Evolutionary conservation across 306 rosid genomes (phyloP), one percentile per base, ranked within the genome.

Genomic region (Lupinus albus): DNA sequence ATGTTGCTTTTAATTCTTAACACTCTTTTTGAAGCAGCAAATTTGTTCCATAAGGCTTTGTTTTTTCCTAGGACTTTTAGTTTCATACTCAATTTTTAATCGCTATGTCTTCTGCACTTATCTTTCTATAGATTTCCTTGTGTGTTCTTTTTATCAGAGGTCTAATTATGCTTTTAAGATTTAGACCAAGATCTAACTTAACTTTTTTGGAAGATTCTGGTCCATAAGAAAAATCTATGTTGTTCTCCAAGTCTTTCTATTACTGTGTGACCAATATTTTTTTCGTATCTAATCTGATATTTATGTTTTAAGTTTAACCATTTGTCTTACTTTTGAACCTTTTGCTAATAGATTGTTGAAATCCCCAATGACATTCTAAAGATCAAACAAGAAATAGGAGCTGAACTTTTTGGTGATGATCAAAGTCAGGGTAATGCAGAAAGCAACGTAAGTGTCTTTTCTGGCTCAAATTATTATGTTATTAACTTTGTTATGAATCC

Each of bases 331-430:
- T 25, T 3, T 25, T 25, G 30, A 25, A 25, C 3, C 30, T 25
- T 68, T 42, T 49, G 8, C 67, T 77, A 47, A 39, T 30, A 90
- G 95, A 86, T 46, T 78, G 72, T 63, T 47, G 87, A 82, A 71
- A 73, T 84, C 61, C 86, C 87, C 12, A 87, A 78, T 53, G 90
- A 73, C 47, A 88, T 91, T 82, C 70, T 81, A 55, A 86, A 73
- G 72, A 63, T 84, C 65, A 86, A 81, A 81, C 81, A 75, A 64
- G 92, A 88, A 25, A 77, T 88, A 33, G 90, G 84, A 14, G 80
- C 74, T 64, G 97, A 91, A 62, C 64, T 91, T 78, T 76, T 86
- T 38, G 92, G 80, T 59, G 95, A 88, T 77, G 88, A 83, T 68
- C 88, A 81, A 76, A 86, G 63, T 66, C 88, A 92, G 95, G 76